Conservation (phyloP, 2,329 filamentous ascomycete genomes). For the Paramyrothecium sp. region DNA sequence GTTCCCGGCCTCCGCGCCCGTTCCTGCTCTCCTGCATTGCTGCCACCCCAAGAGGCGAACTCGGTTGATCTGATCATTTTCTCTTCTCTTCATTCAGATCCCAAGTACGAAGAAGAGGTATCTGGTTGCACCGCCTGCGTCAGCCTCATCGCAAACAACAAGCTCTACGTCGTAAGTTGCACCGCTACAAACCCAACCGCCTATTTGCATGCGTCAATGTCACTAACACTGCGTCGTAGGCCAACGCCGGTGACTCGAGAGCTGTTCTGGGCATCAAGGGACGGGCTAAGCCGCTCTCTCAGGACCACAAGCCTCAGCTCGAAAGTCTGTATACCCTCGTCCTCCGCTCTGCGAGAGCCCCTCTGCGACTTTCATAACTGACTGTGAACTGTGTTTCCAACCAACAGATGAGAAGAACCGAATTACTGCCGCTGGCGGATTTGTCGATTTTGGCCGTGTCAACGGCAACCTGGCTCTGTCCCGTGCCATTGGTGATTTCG, state of each 20-base stretch:
- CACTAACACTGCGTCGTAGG: conserved; percentile 52
- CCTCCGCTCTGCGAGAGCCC: conserved; percentile 1
- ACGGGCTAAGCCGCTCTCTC: conserved; percentile 95
- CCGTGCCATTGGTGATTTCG: conserved; percentile 96
- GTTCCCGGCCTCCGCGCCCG: background rate
- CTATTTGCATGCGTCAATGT: too few species aligned
- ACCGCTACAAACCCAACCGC: too few species aligned
- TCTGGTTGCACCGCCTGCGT: conserved; percentile 97
- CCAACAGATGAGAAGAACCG: conserved; percentile 83
- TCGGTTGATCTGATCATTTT: background rate
- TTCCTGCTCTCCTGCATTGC: background rate
- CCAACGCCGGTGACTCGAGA: conserved; percentile 94
- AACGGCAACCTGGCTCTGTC: conserved; percentile 97
- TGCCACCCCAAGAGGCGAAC: background rate
- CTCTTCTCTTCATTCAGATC: conserved; percentile 60
- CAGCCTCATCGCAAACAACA: conserved; percentile 81
- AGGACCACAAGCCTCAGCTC: conserved; percentile 98
- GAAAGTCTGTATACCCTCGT: conserved; percentile 64
- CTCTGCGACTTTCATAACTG: conserved; percentile 8
- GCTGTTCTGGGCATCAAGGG: conserved; percentile 95
- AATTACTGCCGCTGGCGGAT: conserved; percentile 92
- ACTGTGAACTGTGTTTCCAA: conserved; percentile 10
- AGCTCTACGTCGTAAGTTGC: conserved; percentile 87
- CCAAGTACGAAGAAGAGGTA: conserved; percentile 95
- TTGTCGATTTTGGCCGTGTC: conserved; percentile 97